Base-by-base conservation (phyloP, 495 filamentous ascomycete species). In the Pseudomonodictys pantanalensis region DNA sequence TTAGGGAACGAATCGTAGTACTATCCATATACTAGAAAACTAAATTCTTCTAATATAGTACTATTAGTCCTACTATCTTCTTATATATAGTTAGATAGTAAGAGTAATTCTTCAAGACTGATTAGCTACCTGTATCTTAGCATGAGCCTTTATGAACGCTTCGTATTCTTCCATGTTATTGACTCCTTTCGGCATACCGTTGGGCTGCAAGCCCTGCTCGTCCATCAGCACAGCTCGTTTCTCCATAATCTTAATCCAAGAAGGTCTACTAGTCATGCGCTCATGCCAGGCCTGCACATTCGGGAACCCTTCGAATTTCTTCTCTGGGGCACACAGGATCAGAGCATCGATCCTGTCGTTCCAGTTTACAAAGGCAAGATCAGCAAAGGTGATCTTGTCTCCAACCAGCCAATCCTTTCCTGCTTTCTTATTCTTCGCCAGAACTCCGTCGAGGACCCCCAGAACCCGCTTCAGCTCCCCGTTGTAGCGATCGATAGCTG, bases 361-460 rank as follows among this genome's bases (percentile, higher is more conserved):
- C 67, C 77, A 83, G 0, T 73, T 65, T 11, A 79, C 57, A 54
- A 81, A 83, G 9, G 72, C 58, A 25, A 81, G 53, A 58, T 83
- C 81, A 22, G 72, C 77, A 55, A 73, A 79, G n/a, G 73, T 76
- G 44, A 66, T 69, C 53, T 81, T 83, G 58, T 79, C 73, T 18
- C 81, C 80, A 1, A 83, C 78, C 0, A 84, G 75, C 58, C 71
- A 85, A 1, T 66, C 58, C 23, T 58, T 56, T 2, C 64, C 48
- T n/a, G n/a, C n/a, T n/a, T n/a, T n/a, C n/a, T n/a, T n/a, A n/a
- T n/a, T n/a, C n/a, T n/a, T n/a, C 15, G 33, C 58, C 1, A 83
- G 69, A 2, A 58, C 62, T 5, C 48, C 51, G 6, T 83, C 73
- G 3, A 83, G 62, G 23, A 83, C 76, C 17, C 73, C 66, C 18